Evolutionary conservation across 768 basidiomycete species (phyloP).

Genomic region (Arthromyces matolae): DNA sequence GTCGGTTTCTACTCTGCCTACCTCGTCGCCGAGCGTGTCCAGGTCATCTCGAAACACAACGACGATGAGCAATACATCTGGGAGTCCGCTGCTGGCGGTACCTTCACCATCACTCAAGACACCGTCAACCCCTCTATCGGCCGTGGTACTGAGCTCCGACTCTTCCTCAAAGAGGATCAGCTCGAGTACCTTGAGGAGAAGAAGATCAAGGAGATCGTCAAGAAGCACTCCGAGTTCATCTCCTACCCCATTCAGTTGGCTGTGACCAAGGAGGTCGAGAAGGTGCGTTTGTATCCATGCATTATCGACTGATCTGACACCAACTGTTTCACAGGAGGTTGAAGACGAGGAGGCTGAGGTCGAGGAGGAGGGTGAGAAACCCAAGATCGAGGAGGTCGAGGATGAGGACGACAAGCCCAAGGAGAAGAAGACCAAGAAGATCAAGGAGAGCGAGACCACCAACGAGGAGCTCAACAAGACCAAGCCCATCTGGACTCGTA

Average conservation of each 20-base stretch:
- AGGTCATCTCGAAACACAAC: constrained; percentile 99
- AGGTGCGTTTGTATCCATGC: constrained; percentile 51
- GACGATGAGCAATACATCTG: constrained; percentile 99
- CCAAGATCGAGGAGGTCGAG: constrained; percentile 80
- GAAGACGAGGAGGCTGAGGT: constrained; percentile 78
- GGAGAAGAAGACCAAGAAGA: constrained; percentile 91
- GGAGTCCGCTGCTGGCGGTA: constrained; percentile 99
- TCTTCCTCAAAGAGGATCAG: constrained; percentile 97
- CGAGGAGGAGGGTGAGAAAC: constrained; percentile 70
- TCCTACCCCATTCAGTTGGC: constrained; percentile 99
- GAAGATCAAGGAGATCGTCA: constrained; percentile 98
- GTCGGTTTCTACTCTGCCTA: constrained; percentile 99
- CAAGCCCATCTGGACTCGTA: constrained; percentile 99
- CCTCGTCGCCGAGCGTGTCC: constrained; percentile 97
- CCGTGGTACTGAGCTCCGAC: constrained; percentile 89
- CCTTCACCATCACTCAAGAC: constrained; percentile 97
- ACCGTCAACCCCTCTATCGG: constrained; percentile 85
- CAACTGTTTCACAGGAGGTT: constrained; percentile 58
- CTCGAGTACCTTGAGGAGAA: constrained; percentile 99
- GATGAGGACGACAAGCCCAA: constrained; percentile 82
- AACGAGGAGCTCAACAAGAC: constrained; percentile 99
- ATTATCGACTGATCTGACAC: constrained; percentile 15
- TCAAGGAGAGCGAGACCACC: constrained; percentile 82
- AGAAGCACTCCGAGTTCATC: constrained; percentile 99
- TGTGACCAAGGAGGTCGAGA: constrained; percentile 98